phyloP scores from a whole-genome alignment of 148 eudicot genomes.

The Cornus suecica region DNA sequence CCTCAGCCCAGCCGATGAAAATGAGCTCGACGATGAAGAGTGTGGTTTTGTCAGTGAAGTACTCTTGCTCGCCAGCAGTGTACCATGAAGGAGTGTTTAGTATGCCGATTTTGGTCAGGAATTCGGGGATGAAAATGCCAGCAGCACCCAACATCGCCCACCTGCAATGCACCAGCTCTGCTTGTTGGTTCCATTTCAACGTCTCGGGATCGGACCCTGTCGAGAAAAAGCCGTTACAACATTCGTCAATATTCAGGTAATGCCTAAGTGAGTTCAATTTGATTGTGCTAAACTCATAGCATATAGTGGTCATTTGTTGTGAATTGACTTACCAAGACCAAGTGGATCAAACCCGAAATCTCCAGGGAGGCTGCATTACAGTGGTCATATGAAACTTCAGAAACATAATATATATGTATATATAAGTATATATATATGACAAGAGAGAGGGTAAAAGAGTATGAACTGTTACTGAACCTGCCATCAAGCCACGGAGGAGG shows the following conservation, averaged over 20 bases:
- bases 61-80: conserved; percentile 90
- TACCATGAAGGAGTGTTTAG: conserved; percentile 98
- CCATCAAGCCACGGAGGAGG: conserved; percentile 99
- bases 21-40: conserved; percentile 76
- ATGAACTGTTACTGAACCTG: conserved; percentile 35
- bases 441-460: background rate
- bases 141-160: conserved; percentile 99
- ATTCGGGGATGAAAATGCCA: conserved; percentile 95
- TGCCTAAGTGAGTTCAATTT: too few species aligned
- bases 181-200: conserved; percentile 75
- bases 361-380: conserved; percentile 80
- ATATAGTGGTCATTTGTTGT: conserved; percentile 6
- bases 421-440: too few species aligned
- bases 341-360: conserved; percentile 99
- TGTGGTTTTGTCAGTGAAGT: conserved; percentile 96
- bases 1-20: conserved; percentile 97
- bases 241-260: background rate
- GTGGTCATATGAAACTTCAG: background rate
- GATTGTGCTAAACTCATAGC: too few species aligned
- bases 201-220: conserved; percentile 95
- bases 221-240: background rate
- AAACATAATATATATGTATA: background rate
- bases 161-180: conserved; percentile 88
- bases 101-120: conserved; percentile 83
- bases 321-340: conserved; percentile 62